Evolutionary conservation across 106 monocot genomes (phyloP).

Genomic region (Dendrobium huoshanense): DNA sequence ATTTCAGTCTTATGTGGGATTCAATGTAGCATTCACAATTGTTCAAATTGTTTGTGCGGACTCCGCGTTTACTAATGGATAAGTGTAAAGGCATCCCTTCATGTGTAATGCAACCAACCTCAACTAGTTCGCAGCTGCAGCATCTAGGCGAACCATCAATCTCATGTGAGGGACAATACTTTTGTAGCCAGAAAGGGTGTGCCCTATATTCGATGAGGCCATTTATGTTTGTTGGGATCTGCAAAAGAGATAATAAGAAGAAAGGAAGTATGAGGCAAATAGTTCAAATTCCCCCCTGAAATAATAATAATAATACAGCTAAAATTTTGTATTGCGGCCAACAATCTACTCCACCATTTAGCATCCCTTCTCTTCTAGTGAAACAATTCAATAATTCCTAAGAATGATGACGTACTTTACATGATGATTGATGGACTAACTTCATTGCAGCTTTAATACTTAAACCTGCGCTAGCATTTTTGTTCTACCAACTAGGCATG

Average conservation of each 20-base stretch:
- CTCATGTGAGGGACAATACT: constrained; percentile 89
- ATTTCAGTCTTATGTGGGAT: neutral
- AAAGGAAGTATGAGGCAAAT: neutral
- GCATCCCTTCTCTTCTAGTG: no score
- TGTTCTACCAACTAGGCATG: no score
- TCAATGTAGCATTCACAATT: neutral
- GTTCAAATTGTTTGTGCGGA: neutral
- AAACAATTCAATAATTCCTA: no score
- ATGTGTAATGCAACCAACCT: constrained; percentile 40
- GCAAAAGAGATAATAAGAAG: constrained; percentile 3
- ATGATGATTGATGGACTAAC: no score
- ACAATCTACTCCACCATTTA: no score
- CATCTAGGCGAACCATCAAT: constrained; percentile 79
- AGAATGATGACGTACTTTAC: no score
- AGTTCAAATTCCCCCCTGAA: no score
- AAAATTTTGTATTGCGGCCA: no score
- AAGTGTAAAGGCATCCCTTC: neutral
- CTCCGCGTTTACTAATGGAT: neutral
- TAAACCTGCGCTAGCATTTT: no score
- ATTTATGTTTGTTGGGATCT: constrained; percentile 75
- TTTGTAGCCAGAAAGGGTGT: constrained; percentile 89
- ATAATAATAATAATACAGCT: no score
- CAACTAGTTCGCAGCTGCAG: constrained; percentile 95
- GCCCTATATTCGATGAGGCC: constrained; percentile 83
- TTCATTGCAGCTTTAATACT: no score